Conservation (phyloP, 2,329 filamentous ascomycete genomes). For the Onygena corvina region DNA sequence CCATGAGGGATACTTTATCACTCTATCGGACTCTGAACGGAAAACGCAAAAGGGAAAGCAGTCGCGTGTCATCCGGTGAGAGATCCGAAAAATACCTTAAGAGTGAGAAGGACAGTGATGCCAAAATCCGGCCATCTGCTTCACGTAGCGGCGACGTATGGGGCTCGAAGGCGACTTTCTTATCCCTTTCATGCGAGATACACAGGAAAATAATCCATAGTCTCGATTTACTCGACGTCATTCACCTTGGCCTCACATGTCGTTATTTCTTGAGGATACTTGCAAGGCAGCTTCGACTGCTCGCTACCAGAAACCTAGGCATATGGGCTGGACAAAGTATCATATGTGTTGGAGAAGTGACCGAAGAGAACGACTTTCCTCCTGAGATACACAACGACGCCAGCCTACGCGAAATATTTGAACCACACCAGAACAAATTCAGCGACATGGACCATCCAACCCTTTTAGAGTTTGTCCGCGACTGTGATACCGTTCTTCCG, state of each 20-base stretch:
- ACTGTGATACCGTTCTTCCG: not conserved
- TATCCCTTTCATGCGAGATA: not conserved
- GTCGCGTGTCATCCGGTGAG: not conserved
- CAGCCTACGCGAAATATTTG: not conserved
- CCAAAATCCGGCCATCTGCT: not conserved
- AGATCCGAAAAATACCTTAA: not conserved
- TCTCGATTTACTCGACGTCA: not conserved
- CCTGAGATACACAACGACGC: not conserved
- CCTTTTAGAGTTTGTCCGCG: not conserved
- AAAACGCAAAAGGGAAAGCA: slow-evolving; percentile 2
- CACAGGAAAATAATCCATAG: not conserved
- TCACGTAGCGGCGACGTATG: not conserved
- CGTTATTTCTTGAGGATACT: not conserved
- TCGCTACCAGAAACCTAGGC: not conserved
- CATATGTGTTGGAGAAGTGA: slow-evolving; percentile 1
- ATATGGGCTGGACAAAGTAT: slow-evolving; percentile 1
- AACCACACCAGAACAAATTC: not conserved
- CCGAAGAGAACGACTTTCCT: not conserved
- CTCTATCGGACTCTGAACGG: not conserved
- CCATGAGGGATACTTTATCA: not conserved
- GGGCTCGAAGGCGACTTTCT: not conserved
- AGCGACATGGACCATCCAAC: not conserved
- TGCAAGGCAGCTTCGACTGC: not conserved
- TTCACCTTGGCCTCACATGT: slow-evolving; percentile 5
- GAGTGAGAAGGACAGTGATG: not conserved